A percentile compares a stretch with the other conserved stretches of the same genome.
These are phyloP conservation scores for Pleodorina starrii DNA, from an alignment of 139 green algal species.

Conservation along the genomic window DNA sequence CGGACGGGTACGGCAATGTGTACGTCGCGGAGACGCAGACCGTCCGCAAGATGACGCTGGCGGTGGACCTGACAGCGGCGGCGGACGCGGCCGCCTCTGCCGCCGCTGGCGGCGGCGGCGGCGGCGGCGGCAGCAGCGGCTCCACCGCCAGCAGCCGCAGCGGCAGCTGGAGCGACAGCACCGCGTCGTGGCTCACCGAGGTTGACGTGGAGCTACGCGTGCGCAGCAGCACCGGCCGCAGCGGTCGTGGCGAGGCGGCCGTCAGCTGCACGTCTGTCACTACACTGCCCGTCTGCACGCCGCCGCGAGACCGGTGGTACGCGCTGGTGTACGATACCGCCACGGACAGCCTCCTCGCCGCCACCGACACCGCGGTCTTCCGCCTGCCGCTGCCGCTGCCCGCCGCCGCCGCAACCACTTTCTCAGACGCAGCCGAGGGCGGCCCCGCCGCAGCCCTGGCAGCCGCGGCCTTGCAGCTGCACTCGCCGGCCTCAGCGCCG, in stretches of 20 bases:
- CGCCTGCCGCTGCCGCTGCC: neutral
- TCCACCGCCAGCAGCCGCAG: neutral
- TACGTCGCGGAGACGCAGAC: neutral
- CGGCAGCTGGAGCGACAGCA: too few species aligned
- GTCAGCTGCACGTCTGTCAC: neutral
- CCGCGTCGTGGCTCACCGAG: neutral
- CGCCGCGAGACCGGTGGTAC: slow-evolving; percentile 13
- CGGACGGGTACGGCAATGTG: neutral
- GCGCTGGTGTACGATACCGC: neutral
- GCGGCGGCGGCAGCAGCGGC: neutral
- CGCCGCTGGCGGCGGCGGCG: neutral
- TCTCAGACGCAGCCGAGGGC: neutral
- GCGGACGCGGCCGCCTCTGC: too few species aligned
- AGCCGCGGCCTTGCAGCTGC: too few species aligned
- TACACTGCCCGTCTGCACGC: neutral
- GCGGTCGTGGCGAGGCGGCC: too few species aligned
- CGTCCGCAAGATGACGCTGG: neutral
- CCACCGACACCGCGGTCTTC: slow-evolving; percentile 26
- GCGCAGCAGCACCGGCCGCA: too few species aligned
- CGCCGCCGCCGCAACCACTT: neutral
- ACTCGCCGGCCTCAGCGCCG: too few species aligned
- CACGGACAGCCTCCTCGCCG: neutral
- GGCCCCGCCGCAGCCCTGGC: neutral
- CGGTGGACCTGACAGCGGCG: too few species aligned
- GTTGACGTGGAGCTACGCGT: neutral